phyloP scores from a whole-genome alignment of 1,284 basidiomycete species.

The Pseudozyma pruni region DNA sequence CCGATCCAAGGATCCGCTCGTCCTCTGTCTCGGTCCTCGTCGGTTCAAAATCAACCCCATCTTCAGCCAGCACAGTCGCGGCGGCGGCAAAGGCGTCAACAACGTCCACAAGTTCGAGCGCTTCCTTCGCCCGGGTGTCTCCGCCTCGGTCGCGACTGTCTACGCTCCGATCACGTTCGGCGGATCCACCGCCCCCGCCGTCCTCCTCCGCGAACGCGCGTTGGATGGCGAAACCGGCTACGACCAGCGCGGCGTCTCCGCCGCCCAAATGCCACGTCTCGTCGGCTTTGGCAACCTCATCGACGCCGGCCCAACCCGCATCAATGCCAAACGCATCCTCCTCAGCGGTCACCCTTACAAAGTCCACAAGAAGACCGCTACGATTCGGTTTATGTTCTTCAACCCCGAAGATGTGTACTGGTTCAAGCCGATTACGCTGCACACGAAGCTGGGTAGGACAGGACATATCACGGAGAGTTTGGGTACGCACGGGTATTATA shows the following conservation, averaged over 20 bases:
- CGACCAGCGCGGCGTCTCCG: constrained; percentile 61
- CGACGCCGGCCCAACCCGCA: constrained; percentile 82
- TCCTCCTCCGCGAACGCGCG: constrained; percentile 53
- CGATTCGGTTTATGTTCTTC: constrained; percentile 99
- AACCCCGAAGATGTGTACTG: constrained; percentile 92
- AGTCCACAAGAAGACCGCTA: constrained; percentile 96
- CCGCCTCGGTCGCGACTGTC: constrained; percentile 77
- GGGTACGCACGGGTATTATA: constrained; percentile 98
- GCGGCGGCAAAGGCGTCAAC: constrained; percentile 86
- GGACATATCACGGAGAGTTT: constrained; percentile 90
- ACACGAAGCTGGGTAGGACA: constrained; percentile 90
- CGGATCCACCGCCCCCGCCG: constrained; percentile 67
- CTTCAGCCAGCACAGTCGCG: constrained; percentile 84
- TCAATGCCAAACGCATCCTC: constrained; percentile 90
- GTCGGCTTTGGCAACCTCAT: constrained; percentile 91
- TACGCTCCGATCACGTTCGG: constrained; percentile 93
- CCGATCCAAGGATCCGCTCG: constrained; percentile 90
- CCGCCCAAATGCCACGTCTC: constrained; percentile 72
- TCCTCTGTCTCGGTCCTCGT: constrained; percentile 88
- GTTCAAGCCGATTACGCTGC: constrained; percentile 90
- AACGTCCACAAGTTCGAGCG: constrained; percentile 98
- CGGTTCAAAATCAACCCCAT: constrained; percentile 85
- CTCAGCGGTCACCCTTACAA: constrained; percentile 97
- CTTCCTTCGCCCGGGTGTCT: constrained; percentile 80
- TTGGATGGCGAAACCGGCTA: constrained; percentile 57